Evolutionary conservation across 1,284 basidiomycete species (phyloP).

Genomic region (Cutaneotrichosporon cutaneum): DNA sequence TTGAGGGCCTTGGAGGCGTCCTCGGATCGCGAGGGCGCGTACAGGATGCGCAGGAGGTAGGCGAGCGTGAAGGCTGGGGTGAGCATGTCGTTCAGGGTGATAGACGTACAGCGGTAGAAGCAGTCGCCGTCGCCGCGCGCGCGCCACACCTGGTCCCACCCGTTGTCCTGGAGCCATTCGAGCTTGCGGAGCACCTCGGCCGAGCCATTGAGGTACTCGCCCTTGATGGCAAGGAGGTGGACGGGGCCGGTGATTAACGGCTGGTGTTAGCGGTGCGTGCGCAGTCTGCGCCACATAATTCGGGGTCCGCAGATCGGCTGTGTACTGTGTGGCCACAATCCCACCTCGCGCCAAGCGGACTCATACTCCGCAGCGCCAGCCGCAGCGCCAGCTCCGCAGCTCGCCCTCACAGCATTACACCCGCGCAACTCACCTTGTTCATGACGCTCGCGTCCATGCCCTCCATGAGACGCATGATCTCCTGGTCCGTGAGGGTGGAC

Average conservation of each 20-base stretch:
- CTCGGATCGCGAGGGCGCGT: conserved; percentile 53
- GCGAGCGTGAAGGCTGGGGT: conserved; percentile 65
- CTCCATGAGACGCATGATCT: conserved; percentile 51
- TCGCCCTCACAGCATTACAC: no score
- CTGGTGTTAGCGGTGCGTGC: conserved; percentile 23
- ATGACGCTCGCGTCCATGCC: conserved; percentile 42
- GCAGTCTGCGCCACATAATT: background rate
- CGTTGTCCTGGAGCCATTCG: conserved; percentile 60
- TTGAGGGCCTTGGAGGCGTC: conserved; percentile 61
- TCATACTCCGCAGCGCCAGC: no score
- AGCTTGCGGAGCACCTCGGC: conserved; percentile 64
- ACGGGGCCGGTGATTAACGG: conserved; percentile 52
- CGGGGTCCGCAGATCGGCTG: no score
- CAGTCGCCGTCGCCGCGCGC: conserved; percentile 73
- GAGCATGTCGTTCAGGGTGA: background rate
- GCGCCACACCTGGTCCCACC: conserved; percentile 65
- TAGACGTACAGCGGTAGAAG: conserved; percentile 67
- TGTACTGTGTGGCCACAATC: no score
- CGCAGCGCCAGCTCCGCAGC: background rate
- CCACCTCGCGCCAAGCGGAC: no score
- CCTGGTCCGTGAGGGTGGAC: conserved; percentile 50
- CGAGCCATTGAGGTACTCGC: conserved; percentile 65
- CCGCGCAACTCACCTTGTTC: conserved; percentile 35
- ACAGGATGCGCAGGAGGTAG: conserved; percentile 63
- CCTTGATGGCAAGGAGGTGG: conserved; percentile 42